Evolutionary conservation across 2,329 filamentous ascomycete species (phyloP).

Genomic region (Aspergillus pseudoglaucus): DNA sequence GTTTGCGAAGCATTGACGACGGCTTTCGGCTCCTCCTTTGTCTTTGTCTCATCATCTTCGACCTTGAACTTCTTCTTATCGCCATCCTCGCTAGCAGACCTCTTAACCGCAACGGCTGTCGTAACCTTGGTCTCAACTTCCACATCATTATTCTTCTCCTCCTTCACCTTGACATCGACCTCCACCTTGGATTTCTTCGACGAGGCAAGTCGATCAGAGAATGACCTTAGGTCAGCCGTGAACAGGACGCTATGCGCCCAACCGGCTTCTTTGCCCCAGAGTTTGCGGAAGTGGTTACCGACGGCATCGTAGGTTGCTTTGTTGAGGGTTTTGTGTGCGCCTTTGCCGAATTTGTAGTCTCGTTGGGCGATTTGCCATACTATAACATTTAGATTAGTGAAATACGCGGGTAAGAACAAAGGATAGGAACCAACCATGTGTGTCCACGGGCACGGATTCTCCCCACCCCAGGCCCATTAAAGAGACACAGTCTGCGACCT

Average conservation of each 20-base stretch:
- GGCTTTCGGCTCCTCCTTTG: slow-evolving; percentile 12
- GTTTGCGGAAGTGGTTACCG: slow-evolving; percentile 75
- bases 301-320: slow-evolving; percentile 85
- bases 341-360: slow-evolving; percentile 86
- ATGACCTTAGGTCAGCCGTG: slow-evolving; percentile 81
- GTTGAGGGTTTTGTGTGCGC: slow-evolving; percentile 76
- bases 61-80: not conserved
- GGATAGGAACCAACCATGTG: slow-evolving; percentile 54
- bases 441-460: slow-evolving; percentile 91
- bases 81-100: slow-evolving; percentile 14
- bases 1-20: slow-evolving; percentile 17
- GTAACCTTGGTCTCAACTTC: slow-evolving; percentile 22
- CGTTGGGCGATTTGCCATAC: slow-evolving; percentile 97
- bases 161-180: slow-evolving; percentile 12
- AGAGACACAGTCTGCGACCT: slow-evolving; percentile 94
- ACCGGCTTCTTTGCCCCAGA: slow-evolving; percentile 91
- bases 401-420: not conserved
- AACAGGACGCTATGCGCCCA: slow-evolving; percentile 98
- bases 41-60: slow-evolving; percentile 4
- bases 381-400: slow-evolving; percentile 13
- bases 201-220: slow-evolving; percentile 59
- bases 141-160: slow-evolving; percentile 21
- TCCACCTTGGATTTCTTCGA: slow-evolving; percentile 31
- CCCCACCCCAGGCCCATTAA: slow-evolving; percentile 95
- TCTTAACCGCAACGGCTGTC: slow-evolving; percentile 20